Conservation (phyloP, 768 basidiomycete genomes). For the Cyclocybe cylindracea region DNA sequence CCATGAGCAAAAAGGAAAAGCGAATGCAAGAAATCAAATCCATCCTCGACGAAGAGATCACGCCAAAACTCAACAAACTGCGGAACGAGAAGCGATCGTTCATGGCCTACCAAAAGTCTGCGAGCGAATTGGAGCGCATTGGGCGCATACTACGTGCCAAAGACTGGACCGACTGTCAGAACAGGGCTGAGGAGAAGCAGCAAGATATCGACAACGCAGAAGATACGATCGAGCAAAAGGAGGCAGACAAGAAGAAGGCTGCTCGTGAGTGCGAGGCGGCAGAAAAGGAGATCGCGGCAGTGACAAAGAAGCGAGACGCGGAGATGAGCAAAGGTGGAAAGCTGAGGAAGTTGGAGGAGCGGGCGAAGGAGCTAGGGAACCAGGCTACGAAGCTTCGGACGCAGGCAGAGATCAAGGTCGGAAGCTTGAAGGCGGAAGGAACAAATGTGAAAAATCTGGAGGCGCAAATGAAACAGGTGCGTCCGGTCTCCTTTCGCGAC, state of each 20-base stretch:
- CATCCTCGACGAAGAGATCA: slow-evolving; percentile 86
- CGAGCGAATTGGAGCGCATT: slow-evolving; percentile 84
- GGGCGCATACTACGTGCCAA: slow-evolving; percentile 81
- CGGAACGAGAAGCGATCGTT: slow-evolving; percentile 87
- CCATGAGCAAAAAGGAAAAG: slow-evolving; percentile 97
- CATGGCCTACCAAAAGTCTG: slow-evolving; percentile 87
- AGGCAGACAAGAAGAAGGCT: slow-evolving; percentile 51
- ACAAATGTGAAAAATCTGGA: slow-evolving; percentile 52
- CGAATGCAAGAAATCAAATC: slow-evolving; percentile 86
- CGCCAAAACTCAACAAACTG: slow-evolving; percentile 90
- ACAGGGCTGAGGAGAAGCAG: slow-evolving; percentile 55
- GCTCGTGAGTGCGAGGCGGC: slow-evolving; percentile 58
- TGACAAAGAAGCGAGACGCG: slow-evolving; percentile 76
- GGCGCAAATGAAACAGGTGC: slow-evolving; percentile 62
- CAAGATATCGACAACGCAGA: slow-evolving; percentile 53
- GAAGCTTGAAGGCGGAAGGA: slow-evolving; percentile 79
- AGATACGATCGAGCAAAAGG: slow-evolving; percentile 45
- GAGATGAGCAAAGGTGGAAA: slow-evolving; percentile 95
- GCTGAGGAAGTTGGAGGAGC: slow-evolving; percentile 81
- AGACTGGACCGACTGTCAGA: slow-evolving; percentile 76
- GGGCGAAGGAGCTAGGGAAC: slow-evolving; percentile 77
- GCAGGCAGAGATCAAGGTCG: slow-evolving; percentile 80
- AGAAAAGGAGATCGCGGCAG: slow-evolving; percentile 65
- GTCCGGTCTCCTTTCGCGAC: slow-evolving; percentile 14
- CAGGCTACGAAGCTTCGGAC: slow-evolving; percentile 80